Evolutionary conservation across 805 yeast species (phyloP), one percentile per base, ranked within the genome.

Genomic region (Metschnikowia picachoensis): DNA sequence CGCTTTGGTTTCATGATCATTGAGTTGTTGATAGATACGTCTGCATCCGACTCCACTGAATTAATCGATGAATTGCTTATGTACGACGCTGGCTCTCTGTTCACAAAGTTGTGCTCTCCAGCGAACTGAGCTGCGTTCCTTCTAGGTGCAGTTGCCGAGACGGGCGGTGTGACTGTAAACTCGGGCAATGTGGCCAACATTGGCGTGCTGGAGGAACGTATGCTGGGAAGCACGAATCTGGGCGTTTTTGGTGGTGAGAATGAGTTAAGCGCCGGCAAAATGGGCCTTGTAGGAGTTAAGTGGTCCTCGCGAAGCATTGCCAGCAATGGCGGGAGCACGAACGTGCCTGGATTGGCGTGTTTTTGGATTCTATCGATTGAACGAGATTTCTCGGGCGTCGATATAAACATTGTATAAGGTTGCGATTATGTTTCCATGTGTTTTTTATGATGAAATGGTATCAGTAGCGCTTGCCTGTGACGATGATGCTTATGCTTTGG

Each of bases 281-380:
- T 51, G 9, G 62, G 57, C 17, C 50, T 34, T 37, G 39, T 45
- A 10, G 59, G 53, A 1, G 58, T 48, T 25, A 46, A 32, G 42
- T 44, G 43, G 41, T 47, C 44, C 48, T 46, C 54, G 41, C 66
- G 59, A 28, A 71, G 57, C 25, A 73, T 57, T 27, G 46, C 15
- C 28, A 72, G 64, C 48, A 72, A 64, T 17, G 77, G 77, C 17
- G 76, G 77, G 44, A 72, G 65, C 49, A 58, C 64, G 16, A 46
- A 36, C 35, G 32, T 35, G 28, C 40, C 36, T 25, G 45, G 27
- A 32, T 50, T 43, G 47, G 39, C 53, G 42, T 29, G 57, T 39
- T 14, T 57, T 7, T 28, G 20, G 59, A 25, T 62, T 50, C 38
- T 20, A 15, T 30, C 47, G 39, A 37, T 34, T 13, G 41, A 67